These are phyloP conservation scores for Tillandsia leiboldiana DNA, from an alignment of 176 grass and related monocot species.

Conservation along the genomic window DNA sequence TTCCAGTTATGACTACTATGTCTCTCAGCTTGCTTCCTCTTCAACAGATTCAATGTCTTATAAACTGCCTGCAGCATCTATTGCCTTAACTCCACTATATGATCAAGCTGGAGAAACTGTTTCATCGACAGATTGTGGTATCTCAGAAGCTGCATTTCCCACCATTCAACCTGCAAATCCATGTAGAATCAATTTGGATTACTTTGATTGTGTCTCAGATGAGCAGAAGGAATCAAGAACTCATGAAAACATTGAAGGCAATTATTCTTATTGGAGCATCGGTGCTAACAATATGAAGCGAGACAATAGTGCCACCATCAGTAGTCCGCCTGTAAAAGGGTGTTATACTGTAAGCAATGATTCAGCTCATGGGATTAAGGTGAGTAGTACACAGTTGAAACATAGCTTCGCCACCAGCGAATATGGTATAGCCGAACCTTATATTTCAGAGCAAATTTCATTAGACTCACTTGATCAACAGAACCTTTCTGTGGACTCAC, in stretches of 20 bases:
- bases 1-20: conserved; percentile 34
- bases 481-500: conserved; percentile 46
- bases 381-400: too few species aligned
- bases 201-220: conserved; percentile 37
- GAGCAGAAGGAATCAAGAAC: conserved; percentile 30
- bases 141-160: conserved; percentile 25
- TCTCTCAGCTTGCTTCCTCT: conserved; percentile 34
- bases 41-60: conserved; percentile 17
- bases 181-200: conserved; percentile 47
- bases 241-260: not conserved
- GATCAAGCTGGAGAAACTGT: conserved; percentile 15
- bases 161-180: conserved; percentile 41
- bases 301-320: not conserved
- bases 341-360: not conserved
- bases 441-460: conserved; percentile 15
- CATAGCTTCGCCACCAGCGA: too few species aligned
- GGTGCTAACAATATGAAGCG: not conserved
- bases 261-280: not conserved
- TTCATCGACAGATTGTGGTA: conserved; percentile 20
- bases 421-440: too few species aligned
- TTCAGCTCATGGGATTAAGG: not conserved
- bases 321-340: not conserved
- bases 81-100: conserved; percentile 8
- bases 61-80: conserved; percentile 11
- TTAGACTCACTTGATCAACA: conserved; percentile 28